Evolutionary conservation across 2,329 filamentous ascomycete species (phyloP).

Genomic region (Colletotrichum destructivum): DNA sequence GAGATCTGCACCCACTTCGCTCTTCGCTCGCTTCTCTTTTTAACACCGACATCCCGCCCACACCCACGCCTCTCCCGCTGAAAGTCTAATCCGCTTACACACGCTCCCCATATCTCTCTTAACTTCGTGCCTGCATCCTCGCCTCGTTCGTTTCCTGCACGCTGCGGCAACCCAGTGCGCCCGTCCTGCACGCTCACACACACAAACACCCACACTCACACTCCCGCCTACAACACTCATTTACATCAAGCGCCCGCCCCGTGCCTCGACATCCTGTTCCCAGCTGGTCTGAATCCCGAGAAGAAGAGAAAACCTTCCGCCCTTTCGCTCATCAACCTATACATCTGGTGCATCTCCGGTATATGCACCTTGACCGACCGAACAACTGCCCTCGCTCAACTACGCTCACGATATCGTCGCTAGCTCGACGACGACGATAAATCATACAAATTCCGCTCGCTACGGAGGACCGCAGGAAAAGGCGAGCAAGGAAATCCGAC

Average conservation of each 20-base stretch:
- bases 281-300: constrained; percentile 34
- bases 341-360: neutral
- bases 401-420: constrained; percentile 19
- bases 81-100: constrained; percentile 3
- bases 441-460: neutral
- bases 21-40: neutral
- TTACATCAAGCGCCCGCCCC: constrained; percentile 23
- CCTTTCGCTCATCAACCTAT: constrained; percentile 9
- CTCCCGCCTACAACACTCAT: constrained; percentile 8
- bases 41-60: constrained; percentile 32
- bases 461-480: constrained; percentile 3
- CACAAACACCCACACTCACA: neutral
- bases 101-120: neutral
- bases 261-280: neutral
- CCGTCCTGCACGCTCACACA: neutral
- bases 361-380: neutral
- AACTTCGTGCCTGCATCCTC: neutral
- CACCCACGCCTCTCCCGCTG: neutral
- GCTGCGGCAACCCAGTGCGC: neutral
- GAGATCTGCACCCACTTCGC: constrained; percentile 30
- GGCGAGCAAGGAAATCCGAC: neutral
- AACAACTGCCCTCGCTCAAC: neutral
- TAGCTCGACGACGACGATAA: constrained; percentile 30
- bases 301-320: neutral
- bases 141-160: neutral